Conservation (phyloP, 2,329 filamentous ascomycete genomes). For the Davidsoniella eucalypti region DNA sequence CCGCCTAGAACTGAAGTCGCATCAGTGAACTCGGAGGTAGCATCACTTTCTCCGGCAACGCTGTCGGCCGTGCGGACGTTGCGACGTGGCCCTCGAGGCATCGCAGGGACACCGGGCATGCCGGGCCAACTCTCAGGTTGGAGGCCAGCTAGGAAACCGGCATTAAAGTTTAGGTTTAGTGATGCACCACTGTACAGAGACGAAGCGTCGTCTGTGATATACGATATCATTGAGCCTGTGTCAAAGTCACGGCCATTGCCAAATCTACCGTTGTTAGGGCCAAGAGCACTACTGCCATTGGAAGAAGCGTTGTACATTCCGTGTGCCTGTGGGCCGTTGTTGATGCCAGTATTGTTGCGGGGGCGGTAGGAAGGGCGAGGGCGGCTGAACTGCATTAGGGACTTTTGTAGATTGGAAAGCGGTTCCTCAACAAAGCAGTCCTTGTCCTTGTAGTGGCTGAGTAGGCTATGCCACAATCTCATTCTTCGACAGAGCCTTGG, state of each 20-base stretch:
- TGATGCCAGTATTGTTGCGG: conserved; percentile 14
- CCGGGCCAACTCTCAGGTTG: conserved; percentile 76
- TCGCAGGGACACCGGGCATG: conserved; percentile 44
- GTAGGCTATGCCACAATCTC: conserved; percentile 91
- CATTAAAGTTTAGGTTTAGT: conserved; percentile 69
- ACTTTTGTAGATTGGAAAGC: conserved; percentile 87
- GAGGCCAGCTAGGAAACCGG: conserved; percentile 81
- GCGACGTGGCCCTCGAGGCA: conserved; percentile 48
- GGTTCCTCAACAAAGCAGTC: conserved; percentile 94
- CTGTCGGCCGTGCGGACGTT: conserved; percentile 57
- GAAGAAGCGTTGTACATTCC: conserved; percentile 15
- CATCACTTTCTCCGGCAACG: conserved; percentile 80
- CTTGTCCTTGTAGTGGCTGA: conserved; percentile 91
- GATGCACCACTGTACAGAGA: conserved; percentile 75
- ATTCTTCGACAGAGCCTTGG: conserved; percentile 93
- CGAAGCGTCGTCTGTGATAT: conserved; percentile 92
- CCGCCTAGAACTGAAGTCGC: conserved; percentile 63
- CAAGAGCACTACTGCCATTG: neutral
- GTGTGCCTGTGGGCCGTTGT: conserved; percentile 1
- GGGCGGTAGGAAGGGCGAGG: conserved; percentile 83
- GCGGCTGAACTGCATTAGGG: conserved; percentile 82
- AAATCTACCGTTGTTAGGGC: conserved; percentile 20
- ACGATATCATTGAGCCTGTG: conserved; percentile 77
- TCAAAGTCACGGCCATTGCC: conserved; percentile 42
- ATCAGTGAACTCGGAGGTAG: conserved; percentile 80